phyloP scores from a whole-genome alignment of 208 protist genomes.

The Phytomonas francai region DNA sequence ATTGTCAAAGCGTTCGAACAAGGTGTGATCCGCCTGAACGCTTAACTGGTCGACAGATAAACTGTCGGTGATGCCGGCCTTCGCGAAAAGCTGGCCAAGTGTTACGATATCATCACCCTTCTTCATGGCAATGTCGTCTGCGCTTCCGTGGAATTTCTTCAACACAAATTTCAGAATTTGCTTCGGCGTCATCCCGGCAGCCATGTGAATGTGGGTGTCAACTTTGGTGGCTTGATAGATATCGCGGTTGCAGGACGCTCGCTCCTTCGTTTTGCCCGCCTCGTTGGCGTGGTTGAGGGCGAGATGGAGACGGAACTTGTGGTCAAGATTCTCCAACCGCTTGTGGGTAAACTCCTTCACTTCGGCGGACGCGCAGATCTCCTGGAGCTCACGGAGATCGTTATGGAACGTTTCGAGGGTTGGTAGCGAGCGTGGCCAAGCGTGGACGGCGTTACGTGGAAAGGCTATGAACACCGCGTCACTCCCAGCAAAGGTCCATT shows the following conservation, averaged over 20 bases:
- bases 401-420: constrained; percentile 71
- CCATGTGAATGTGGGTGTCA: constrained; percentile 96
- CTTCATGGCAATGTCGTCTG: constrained; percentile 90
- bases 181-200: constrained; percentile 91
- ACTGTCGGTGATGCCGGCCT: constrained; percentile 79
- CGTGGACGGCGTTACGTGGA: constrained; percentile 56
- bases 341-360: constrained; percentile 91
- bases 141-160: constrained; percentile 84
- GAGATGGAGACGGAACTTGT: constrained; percentile 91
- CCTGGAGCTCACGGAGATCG: constrained; percentile 64
- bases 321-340: constrained; percentile 87
- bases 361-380: constrained; percentile 59
- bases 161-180: constrained; percentile 94
- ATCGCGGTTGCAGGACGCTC: constrained; percentile 85
- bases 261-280: constrained; percentile 81
- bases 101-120: constrained; percentile 83
- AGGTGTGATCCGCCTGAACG: constrained; percentile 92
- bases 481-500: constrained; percentile 80
- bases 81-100: constrained; percentile 78
- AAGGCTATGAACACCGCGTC: constrained; percentile 88
- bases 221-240: constrained; percentile 95
- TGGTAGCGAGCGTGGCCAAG: constrained; percentile 75
- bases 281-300: constrained; percentile 90
- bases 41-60: constrained; percentile 95
- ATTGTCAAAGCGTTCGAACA: constrained; percentile 98